Percentiles rank a stretch among this genome's conserved stretches.
These are phyloP conservation scores for Phanerochaete carnosa DNA, from an alignment of 768 basidiomycete genomes.

Conservation along the genomic window DNA sequence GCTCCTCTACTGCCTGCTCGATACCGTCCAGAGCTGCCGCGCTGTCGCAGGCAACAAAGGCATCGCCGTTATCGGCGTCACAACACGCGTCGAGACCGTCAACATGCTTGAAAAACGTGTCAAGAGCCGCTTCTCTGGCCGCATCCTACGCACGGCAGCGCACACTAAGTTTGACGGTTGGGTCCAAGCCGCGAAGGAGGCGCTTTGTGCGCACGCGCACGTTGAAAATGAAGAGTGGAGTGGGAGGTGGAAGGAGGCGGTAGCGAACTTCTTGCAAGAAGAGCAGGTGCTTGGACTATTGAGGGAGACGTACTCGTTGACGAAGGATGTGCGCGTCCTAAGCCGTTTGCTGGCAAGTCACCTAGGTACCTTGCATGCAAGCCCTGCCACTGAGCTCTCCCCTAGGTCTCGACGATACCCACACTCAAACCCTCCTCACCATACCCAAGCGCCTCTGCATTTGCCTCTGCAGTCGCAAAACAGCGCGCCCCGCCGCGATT, in stretches of 20 bases:
- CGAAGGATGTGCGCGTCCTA: conserved; percentile 57
- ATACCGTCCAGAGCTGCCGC: conserved; percentile 86
- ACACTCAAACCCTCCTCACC: conserved; percentile 50
- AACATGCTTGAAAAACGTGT: conserved; percentile 93
- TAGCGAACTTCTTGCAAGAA: conserved; percentile 58
- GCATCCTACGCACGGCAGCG: conserved; percentile 77
- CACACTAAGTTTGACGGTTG: conserved; percentile 49
- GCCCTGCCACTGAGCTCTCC: background rate
- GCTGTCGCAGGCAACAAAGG: conserved; percentile 59
- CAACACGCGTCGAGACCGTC: conserved; percentile 83
- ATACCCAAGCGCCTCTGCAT: conserved; percentile 43
- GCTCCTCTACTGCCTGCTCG: conserved; percentile 90
- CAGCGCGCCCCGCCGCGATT: conserved; percentile 61
- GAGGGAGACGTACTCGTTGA: conserved; percentile 58
- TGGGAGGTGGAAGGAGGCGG: conserved; percentile 49
- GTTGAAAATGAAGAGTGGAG: conserved; percentile 51
- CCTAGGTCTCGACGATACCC: conserved; percentile 41
- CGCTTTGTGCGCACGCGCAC: conserved; percentile 38
- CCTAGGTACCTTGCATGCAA: background rate
- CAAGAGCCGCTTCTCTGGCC: conserved; percentile 94
- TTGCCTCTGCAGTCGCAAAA: conserved; percentile 39
- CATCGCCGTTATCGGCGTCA: conserved; percentile 82
- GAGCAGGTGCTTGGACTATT: conserved; percentile 41
- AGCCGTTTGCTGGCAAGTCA: conserved; percentile 57
- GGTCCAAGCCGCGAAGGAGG: conserved; percentile 42